A percentile compares a stretch with the other conserved stretches of the same genome.
phyloP scores from a whole-genome alignment of 768 basidiomycete species.

The Psilocybe cubensis region DNA sequence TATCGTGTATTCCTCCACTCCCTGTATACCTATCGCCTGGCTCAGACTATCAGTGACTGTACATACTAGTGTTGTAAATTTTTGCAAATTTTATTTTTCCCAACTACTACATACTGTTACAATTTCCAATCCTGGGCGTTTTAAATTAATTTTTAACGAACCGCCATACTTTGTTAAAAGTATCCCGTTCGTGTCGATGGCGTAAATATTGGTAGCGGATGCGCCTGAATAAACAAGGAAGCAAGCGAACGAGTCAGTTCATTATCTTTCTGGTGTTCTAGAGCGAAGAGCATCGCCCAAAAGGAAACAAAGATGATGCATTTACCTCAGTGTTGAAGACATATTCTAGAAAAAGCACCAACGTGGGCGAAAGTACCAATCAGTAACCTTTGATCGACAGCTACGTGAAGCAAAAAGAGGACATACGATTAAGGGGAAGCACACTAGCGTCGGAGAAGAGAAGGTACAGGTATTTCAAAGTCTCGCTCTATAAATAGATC shows the following conservation, averaged over 20 bases:
- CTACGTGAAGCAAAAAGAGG: background rate
- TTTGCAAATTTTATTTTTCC: background rate
- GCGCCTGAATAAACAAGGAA: conserved; percentile 41
- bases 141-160: conserved; percentile 1
- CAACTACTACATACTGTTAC: background rate
- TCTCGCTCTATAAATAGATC: conserved; percentile 68
- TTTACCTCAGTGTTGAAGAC: conserved; percentile 86
- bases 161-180: background rate
- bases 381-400: background rate
- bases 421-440: conserved; percentile 77
- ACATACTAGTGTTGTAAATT: background rate
- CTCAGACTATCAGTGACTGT: too few species aligned
- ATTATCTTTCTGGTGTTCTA: background rate
- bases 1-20: too few species aligned
- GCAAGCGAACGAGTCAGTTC: too few species aligned
- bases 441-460: conserved; percentile 80
- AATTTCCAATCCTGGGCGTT: background rate
- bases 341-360: conserved; percentile 58
- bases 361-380: background rate
- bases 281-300: background rate
- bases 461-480: conserved; percentile 90
- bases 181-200: conserved; percentile 19
- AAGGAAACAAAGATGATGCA: background rate
- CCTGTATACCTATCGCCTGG: too few species aligned
- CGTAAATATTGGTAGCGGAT: conserved; percentile 42